Conservation (phyloP, 1,139 yeast species). For the Entelexis paramagnoliae region DNA sequence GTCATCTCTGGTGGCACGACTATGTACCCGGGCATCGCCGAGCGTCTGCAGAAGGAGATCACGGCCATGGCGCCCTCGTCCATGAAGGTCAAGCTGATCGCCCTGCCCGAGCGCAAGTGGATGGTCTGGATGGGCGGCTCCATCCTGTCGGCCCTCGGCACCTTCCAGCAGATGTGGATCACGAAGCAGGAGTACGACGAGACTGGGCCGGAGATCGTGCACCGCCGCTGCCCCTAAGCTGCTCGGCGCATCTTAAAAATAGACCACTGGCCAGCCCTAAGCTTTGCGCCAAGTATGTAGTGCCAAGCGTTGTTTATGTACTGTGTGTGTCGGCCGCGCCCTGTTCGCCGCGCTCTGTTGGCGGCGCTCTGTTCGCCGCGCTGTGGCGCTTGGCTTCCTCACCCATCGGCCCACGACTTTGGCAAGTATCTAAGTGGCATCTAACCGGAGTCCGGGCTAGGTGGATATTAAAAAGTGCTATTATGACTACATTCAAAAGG, state of each 20-base stretch:
- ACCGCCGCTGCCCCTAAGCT: slow-evolving; percentile 97
- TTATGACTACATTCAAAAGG: no score
- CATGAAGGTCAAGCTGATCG: slow-evolving; percentile 98
- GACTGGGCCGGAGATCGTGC: slow-evolving; percentile 99
- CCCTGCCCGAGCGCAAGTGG: slow-evolving; percentile 99
- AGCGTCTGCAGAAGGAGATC: slow-evolving; percentile 99
- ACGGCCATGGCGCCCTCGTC: slow-evolving; percentile 99
- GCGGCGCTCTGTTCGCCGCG: no score
- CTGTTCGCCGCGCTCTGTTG: no score
- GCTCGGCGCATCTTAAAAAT: slow-evolving; percentile 6
- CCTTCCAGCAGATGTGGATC: slow-evolving; percentile 99
- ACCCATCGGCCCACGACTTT: no score
- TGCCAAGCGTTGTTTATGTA: slow-evolving; percentile 3
- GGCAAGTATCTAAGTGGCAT: no score
- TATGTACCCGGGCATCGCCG: slow-evolving; percentile 99
- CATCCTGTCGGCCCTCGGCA: slow-evolving; percentile 93
- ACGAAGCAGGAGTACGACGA: slow-evolving; percentile 99
- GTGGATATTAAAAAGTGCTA: no score
- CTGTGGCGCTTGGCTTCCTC: no score
- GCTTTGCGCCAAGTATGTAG: background rate
- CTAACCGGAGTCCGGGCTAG: no score
- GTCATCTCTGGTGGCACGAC: slow-evolving; percentile 99
- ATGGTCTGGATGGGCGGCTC: slow-evolving; percentile 99
- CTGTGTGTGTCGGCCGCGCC: background rate
- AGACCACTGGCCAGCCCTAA: background rate